These are phyloP conservation scores for Botrytis medusae DNA, from an alignment of 2,329 filamentous ascomycete species.

Conservation along the genomic window DNA sequence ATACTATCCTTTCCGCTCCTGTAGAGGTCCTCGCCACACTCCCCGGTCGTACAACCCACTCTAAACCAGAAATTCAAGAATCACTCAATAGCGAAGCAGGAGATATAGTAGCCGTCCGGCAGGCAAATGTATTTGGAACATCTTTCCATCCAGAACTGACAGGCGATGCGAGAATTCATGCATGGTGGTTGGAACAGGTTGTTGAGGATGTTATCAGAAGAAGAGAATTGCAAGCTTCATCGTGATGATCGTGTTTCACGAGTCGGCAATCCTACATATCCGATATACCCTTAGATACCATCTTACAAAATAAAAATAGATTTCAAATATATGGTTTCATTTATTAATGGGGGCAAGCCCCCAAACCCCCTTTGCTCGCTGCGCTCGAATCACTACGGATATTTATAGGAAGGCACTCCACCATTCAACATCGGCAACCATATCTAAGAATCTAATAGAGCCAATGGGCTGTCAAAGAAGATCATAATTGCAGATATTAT, in stretches of 20 bases:
- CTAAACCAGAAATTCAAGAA: conserved; percentile 35
- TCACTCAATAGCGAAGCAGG: conserved; percentile 48
- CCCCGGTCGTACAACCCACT: conserved; percentile 42
- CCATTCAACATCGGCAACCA: not conserved
- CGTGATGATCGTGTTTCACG: not conserved
- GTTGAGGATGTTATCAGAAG: conserved; percentile 41
- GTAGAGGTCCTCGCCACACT: conserved; percentile 56
- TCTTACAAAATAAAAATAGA: not conserved
- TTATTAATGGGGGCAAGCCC: not conserved
- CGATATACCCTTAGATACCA: not conserved
- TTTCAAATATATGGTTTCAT: not conserved
- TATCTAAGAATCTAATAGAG: not conserved
- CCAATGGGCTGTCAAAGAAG: not conserved
- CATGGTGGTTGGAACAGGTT: conserved; percentile 86
- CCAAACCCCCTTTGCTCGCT: not conserved
- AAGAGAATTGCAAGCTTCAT: conserved; percentile 8
- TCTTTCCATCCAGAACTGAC: conserved; percentile 97
- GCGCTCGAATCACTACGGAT: not conserved
- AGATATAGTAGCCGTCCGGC: conserved; percentile 84
- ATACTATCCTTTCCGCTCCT: conserved; percentile 29
- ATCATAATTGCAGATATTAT: too few relatives aligned
- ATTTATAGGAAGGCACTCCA: not conserved
- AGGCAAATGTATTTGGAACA: conserved; percentile 90
- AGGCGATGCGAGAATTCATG: conserved; percentile 81
- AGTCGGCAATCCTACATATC: not conserved